Percentiles rank a stretch among this genome's conserved stretches.
Conservation (phyloP, 805 yeast genomes). For the Saccharomycopsis amapae region DNA sequence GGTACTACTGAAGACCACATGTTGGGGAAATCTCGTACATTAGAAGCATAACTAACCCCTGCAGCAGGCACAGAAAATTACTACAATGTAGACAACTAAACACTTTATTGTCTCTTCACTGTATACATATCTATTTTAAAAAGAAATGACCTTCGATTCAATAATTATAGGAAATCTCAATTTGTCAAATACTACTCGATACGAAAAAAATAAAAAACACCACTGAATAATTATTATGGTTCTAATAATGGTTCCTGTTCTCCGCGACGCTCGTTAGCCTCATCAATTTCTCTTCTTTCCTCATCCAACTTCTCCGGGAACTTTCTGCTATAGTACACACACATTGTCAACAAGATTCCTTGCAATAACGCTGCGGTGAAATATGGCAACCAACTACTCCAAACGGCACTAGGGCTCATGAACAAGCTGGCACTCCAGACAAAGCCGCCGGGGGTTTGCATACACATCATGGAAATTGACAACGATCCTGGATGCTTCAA, state of each 20-base stretch:
- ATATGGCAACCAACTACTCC: constrained; percentile 86
- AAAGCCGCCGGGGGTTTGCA: constrained; percentile 88
- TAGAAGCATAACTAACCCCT: no score
- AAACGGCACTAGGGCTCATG: constrained; percentile 64
- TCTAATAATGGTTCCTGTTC: neutral
- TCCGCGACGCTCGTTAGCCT: neutral
- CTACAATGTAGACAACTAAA: no score
- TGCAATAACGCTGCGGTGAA: constrained; percentile 66
- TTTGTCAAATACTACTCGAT: no score
- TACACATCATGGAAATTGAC: constrained; percentile 71
- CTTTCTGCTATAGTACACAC: constrained; percentile 41
- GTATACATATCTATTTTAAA: no score
- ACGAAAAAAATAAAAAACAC: no score
- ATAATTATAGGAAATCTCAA: no score
- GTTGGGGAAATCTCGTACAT: no score
- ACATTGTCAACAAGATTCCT: constrained; percentile 51
- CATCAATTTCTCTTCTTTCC: neutral
- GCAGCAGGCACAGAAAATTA: no score
- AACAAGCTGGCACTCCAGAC: constrained; percentile 70
- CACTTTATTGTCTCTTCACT: no score
- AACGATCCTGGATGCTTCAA: constrained; percentile 75
- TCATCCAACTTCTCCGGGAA: neutral
- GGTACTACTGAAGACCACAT: no score
- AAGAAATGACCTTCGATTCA: no score
- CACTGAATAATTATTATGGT: no score